Conservation (phyloP, 169 alveolate species). For the Plasmodium vivax region DNA sequence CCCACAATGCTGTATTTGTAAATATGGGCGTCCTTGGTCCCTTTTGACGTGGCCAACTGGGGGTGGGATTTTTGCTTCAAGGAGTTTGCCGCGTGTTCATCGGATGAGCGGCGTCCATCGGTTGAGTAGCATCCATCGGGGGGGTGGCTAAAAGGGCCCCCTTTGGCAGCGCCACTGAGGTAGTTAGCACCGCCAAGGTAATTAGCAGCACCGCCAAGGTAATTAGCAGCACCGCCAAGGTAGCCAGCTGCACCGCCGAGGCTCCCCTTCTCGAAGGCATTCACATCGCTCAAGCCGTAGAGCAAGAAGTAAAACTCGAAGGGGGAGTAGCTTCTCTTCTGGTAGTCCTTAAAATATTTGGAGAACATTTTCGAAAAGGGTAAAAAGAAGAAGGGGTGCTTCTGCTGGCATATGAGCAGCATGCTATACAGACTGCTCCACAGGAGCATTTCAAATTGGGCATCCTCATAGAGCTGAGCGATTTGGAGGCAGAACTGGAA, state of each 20-base stretch:
- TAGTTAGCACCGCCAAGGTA: not conserved
- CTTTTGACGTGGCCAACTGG: not conserved
- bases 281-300: slow-evolving; percentile 28
- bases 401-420: slow-evolving; percentile 69
- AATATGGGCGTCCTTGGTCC: not conserved
- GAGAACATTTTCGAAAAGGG: slow-evolving; percentile 51
- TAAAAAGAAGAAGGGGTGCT: slow-evolving; percentile 58
- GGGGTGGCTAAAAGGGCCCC: not conserved
- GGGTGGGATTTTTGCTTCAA: not conserved
- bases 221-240: not conserved
- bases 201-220: not conserved
- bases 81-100: not conserved
- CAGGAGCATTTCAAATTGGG: slow-evolving; percentile 57
- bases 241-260: not conserved
- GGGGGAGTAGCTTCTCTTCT: slow-evolving; percentile 21
- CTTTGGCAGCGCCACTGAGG: no score
- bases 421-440: slow-evolving; percentile 52
- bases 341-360: slow-evolving; percentile 48
- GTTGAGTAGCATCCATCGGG: not conserved
- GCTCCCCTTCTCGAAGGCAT: slow-evolving; percentile 19
- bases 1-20: slow-evolving; percentile 51
- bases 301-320: slow-evolving; percentile 56
- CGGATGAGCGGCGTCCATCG: not conserved
- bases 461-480: not conserved
- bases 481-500: slow-evolving; percentile 22